Evolutionary conservation across 805 yeast genomes (phyloP).

Genomic region (Saccharomycopsis guyanensis): DNA sequence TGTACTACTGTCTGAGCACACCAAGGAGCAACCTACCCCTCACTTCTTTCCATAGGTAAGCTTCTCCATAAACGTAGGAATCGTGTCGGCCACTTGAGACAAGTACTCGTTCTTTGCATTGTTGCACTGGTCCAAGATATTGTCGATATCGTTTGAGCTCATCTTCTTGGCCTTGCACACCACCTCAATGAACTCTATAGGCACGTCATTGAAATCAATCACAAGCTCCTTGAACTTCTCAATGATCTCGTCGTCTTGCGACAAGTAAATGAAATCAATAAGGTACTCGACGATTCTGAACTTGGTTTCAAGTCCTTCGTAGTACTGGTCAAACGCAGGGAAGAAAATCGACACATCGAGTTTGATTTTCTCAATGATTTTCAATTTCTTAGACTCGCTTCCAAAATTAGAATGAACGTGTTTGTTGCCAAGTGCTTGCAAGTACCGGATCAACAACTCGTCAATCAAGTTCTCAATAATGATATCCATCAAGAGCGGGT

Average conservation of each 20-base stretch:
- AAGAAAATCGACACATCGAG: constrained; percentile 54
- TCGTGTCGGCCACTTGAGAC: constrained; percentile 14
- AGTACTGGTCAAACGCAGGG: constrained; percentile 42
- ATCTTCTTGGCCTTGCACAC: constrained; percentile 39
- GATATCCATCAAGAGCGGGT: constrained; percentile 46
- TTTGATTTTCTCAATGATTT: constrained; percentile 44
- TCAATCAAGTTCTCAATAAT: constrained; percentile 47
- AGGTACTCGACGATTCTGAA: constrained; percentile 56
- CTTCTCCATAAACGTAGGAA: constrained; percentile 19
- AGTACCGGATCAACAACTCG: constrained; percentile 42
- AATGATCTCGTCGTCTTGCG: constrained; percentile 40
- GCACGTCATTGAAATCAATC: constrained; percentile 66
- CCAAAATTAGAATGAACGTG: constrained; percentile 35
- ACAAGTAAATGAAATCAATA: constrained; percentile 44
- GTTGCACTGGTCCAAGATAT: constrained; percentile 18
- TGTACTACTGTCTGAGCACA: too few relatives aligned
- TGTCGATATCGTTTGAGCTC: constrained; percentile 13
- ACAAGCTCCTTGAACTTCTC: constrained; percentile 55
- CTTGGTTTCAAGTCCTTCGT: constrained; percentile 36
- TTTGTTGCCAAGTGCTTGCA: constrained; percentile 37
- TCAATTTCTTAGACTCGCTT: constrained; percentile 30
- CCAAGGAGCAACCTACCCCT: too few relatives aligned
- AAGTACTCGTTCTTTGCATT: constrained; percentile 20
- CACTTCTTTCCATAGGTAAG: too few relatives aligned
- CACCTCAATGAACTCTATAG: constrained; percentile 59